Base-by-base conservation (phyloP, 345 rosid genomes). In the Microcos paniculata region DNA sequence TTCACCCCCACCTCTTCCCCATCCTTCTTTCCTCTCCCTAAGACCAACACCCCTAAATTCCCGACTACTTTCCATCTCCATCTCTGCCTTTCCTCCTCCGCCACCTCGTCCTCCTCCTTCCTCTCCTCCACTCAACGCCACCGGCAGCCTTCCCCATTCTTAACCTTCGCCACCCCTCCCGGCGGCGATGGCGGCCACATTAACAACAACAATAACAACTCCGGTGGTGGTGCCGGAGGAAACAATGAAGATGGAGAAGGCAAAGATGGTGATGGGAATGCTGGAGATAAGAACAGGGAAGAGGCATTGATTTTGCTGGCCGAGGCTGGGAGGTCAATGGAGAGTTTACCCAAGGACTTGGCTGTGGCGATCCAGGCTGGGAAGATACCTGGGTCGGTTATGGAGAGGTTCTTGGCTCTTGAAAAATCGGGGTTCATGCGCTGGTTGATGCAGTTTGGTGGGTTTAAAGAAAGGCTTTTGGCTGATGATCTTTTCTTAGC, bases 401-500 rank as follows among this genome's bases (percentile, higher is more conserved):
- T 93, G 12, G 76, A 83, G 49, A 86, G 88, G 84, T 93, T 83
- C 62, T 80, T 95, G 59, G 90, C 89, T 76, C 83, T 95, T 19
- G 98, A 95, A 82, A 88, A 73, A 63, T 89, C 92, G 3, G 85
- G 86, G 63, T 62, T 93, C 19, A 72, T 89, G 71, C 73, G 86
- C 71, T 90, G 99, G 99, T 80, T 93, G 79, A 85, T 96, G 85
- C 92, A 86, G 79, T 89, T 89, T 33, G 93, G 88, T 70, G 98
- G 98, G 53, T 96, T 94, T 76, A 92, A 87, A 68, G 98, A 94
- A 82, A 85, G 98, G 77, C 72, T 92, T 0, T 78, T 92, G 84
- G 97, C 98, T 42, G 95, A 94, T 80, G 98, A 94, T 89, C 88
- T 94, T 24, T 94, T 92, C 83, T 62, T 94, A 23, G 96, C 98